Conservation (phyloP, 1,284 basidiomycete genomes). For the Cryptococcus sp. region DNA sequence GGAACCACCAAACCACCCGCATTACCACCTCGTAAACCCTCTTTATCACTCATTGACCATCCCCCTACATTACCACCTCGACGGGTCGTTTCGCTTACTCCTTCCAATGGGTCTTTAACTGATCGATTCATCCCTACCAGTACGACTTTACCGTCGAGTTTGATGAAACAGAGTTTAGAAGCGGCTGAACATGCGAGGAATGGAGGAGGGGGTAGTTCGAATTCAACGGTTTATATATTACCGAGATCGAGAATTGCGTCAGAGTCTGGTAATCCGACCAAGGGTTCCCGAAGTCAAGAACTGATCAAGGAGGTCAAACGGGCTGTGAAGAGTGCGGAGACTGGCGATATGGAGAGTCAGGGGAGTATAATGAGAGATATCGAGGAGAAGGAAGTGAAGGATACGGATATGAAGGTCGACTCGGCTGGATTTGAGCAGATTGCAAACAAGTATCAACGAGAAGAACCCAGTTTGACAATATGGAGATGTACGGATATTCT, state of each 20-base stretch:
- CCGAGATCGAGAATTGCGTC: neutral
- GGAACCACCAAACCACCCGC: neutral
- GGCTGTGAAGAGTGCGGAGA: neutral
- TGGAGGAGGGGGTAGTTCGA: neutral
- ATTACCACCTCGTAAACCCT: neutral
- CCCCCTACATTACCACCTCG: neutral
- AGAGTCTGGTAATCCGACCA: neutral
- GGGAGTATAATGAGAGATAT: neutral
- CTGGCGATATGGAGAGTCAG: neutral
- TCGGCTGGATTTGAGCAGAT: neutral
- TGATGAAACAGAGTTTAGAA: neutral
- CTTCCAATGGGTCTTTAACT: neutral
- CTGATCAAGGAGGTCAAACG: neutral
- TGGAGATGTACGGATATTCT: constrained; percentile 1
- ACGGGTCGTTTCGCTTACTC: neutral
- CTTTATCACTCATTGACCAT: neutral
- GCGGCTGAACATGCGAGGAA: neutral
- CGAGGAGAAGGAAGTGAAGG: neutral
- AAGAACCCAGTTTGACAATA: neutral
- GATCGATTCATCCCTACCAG: neutral
- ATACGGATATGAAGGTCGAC: neutral
- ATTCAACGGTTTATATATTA: neutral
- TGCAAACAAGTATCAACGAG: neutral
- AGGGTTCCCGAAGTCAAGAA: neutral
- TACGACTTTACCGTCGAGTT: neutral